Evolutionary conservation across 306 rosid genomes (phyloP), one percentile per base, ranked within the genome.

Genomic region (Pterocarpus macrocarpus): DNA sequence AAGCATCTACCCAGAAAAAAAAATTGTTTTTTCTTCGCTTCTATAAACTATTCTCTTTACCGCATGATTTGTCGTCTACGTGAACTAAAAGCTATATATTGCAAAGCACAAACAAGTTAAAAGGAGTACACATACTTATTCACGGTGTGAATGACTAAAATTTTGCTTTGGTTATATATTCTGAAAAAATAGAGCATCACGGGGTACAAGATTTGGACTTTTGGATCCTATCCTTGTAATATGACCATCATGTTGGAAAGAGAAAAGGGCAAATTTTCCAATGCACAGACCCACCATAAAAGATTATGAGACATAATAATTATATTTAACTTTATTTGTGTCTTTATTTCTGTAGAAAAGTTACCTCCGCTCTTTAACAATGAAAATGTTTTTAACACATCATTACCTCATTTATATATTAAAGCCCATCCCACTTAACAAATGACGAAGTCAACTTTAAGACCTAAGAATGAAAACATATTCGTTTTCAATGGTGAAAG

Each of bases 71-170:
- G 76, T 74, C 70, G 80, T 57, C 56, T 56, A 8, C 49, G 38
- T 55, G 73, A 80, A 62, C 52, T 80, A 80, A 74, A 63, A 62
- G 47, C 6, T 10, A 43, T 35, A 49, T 7, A 14, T 34, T 70
- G 58, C 78, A 11, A 62, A 41, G 13, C 72, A 22, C 56, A 61
- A 17, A 71, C 44, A 61, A 44, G 69, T 69, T 12, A 32, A 16
- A 45, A 59, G 16, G 41, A 53, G 12, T 47, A 36, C 53, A 13
- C 33, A 56, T 73, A 53, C 22, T 28, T 41, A 53, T 30, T 47
- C 44, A 80, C 45, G 16, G 74, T 12, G 5, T 70, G 32, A 71
- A 44, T 45, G 36, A 57, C 49, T 47, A 53, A 45, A 22, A n/a
- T 22, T 39, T 17, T 50, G 34, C 35, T 28, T 13, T 38, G 63